Evolutionary conservation across 2,329 filamentous ascomycete species (phyloP), one percentile per base, ranked within the genome.

Genomic region (Cytospora chrysosperma): DNA sequence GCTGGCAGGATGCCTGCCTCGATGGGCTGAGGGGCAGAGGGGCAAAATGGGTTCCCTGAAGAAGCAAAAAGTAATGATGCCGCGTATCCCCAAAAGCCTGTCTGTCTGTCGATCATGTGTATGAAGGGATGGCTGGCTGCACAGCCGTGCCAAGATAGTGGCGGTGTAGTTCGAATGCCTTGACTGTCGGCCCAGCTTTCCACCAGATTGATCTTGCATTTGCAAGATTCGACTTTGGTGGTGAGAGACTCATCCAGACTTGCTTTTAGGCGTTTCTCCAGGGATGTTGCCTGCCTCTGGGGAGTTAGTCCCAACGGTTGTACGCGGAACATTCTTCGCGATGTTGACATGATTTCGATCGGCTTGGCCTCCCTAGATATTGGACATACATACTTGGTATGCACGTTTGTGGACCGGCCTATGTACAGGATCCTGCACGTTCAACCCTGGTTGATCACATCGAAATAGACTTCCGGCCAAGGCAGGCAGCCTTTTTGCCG

Each of bases 281-380:
- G 54, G 59, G 59, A 54, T 50, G 17, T 9, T 51, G 30, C 30
- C 34, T 53, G 54, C 24, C 43, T 15, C 24, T n/a, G n/a, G n/a
- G n/a, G n/a, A n/a, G n/a, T 19, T 43, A 37, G 57, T 49, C 37
- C 30, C 27, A 53, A 61, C 53, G 21, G 28, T 49, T n/a, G 53
- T 57, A 32, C 43, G 30, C 53, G 47, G 60, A 64, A 61, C 62
- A 64, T 61, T 54, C 53, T 51, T 54, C 28, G 51, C 53, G 49
- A 54, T 52, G 59, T 43, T 51, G 52, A 56, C 55, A 58, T 40
- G 47, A 54, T 59, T 63, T 65, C 43, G 63, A 59, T 65, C 56
- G 56, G n/a, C 63, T 43, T 40, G 10, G 21, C 56, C 19, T 43
- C 40, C 49, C 9, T 37, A 32, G 43, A 40, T 43, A 55, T 47